These are phyloP conservation scores for Auricularia cornea DNA, from an alignment of 768 basidiomycete genomes.

Conservation along the genomic window DNA sequence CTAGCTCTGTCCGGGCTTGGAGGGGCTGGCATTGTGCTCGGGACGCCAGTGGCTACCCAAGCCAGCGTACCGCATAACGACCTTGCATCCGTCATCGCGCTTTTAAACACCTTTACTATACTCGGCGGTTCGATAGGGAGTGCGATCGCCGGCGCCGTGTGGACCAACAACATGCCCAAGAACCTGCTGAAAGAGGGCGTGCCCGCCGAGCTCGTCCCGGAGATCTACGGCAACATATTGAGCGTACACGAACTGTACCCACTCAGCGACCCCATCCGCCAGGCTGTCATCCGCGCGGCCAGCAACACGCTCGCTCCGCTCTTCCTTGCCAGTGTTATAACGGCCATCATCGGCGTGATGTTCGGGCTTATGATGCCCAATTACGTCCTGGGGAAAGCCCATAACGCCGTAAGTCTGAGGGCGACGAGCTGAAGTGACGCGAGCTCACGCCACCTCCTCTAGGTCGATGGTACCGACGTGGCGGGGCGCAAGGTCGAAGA, in stretches of 20 bases:
- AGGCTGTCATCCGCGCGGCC: constrained; percentile 18
- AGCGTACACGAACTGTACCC: constrained; percentile 9
- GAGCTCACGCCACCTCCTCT: neutral
- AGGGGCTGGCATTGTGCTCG: constrained; percentile 41
- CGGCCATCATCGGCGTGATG: constrained; percentile 33
- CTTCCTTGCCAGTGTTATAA: constrained; percentile 26
- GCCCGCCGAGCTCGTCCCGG: constrained; percentile 8
- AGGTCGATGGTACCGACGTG: neutral
- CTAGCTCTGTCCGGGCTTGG: constrained; percentile 45
- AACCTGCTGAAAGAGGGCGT: constrained; percentile 17
- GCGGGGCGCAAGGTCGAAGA: neutral
- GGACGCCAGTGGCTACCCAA: constrained; percentile 38
- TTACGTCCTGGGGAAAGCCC: constrained; percentile 31
- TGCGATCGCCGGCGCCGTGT: constrained; percentile 27
- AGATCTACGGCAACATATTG: constrained; percentile 5
- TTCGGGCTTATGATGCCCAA: constrained; percentile 30
- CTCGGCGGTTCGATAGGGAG: constrained; percentile 37
- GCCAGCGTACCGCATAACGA: constrained; percentile 42
- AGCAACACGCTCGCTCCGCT: constrained; percentile 19
- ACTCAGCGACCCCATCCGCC: constrained; percentile 8
- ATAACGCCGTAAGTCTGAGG: constrained; percentile 21
- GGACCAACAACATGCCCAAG: constrained; percentile 17
- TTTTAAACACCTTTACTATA: constrained; percentile 42
- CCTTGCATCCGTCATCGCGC: constrained; percentile 38
- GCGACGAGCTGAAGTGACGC: neutral